phyloP scores from a whole-genome alignment of 371 early-diverging fungal species.

The Syncephalis fuscata region DNA sequence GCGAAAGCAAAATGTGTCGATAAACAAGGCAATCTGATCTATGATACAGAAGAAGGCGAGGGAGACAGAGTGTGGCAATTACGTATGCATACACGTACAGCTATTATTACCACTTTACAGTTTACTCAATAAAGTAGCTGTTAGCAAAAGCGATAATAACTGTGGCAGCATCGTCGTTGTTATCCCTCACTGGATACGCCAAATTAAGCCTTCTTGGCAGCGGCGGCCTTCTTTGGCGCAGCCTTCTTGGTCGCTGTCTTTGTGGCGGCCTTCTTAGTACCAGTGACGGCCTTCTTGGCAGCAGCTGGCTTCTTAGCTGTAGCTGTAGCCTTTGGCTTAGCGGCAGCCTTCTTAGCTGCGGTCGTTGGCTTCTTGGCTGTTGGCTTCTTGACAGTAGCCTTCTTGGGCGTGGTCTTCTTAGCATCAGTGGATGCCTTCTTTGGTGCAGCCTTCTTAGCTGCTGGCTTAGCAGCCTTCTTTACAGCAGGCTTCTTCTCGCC shows the following conservation, averaged over 20 bases:
- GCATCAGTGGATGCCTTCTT: constrained; percentile 15
- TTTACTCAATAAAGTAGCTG: too few relatives aligned
- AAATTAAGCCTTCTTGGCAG: too few relatives aligned
- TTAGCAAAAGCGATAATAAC: too few relatives aligned
- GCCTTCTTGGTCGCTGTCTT: constrained; percentile 20
- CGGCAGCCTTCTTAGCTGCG: constrained; percentile 26
- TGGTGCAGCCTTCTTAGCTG: constrained; percentile 20
- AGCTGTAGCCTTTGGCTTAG: constrained; percentile 27
- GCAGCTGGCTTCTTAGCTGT: constrained; percentile 29
- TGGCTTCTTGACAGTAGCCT: constrained; percentile 14
- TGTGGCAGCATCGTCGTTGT: too few relatives aligned
- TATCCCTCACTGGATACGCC: too few relatives aligned
- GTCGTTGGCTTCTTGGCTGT: constrained; percentile 23
- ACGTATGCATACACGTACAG: too few relatives aligned
- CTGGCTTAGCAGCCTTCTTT: constrained; percentile 16
- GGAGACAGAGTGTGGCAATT: too few relatives aligned
- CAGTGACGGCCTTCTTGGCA: constrained; percentile 19
- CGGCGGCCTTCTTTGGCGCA: constrained; percentile 18
- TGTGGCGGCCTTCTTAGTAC: constrained; percentile 22
- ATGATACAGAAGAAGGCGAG: too few relatives aligned
- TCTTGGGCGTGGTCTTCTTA: constrained; percentile 23
- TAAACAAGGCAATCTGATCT: too few relatives aligned
- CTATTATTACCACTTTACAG: too few relatives aligned
- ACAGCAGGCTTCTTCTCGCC: constrained; percentile 20
- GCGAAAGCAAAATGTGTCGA: too few relatives aligned